Conservation (phyloP, 2,329 filamentous ascomycete species). For the Berkeleyomyces basicola region DNA sequence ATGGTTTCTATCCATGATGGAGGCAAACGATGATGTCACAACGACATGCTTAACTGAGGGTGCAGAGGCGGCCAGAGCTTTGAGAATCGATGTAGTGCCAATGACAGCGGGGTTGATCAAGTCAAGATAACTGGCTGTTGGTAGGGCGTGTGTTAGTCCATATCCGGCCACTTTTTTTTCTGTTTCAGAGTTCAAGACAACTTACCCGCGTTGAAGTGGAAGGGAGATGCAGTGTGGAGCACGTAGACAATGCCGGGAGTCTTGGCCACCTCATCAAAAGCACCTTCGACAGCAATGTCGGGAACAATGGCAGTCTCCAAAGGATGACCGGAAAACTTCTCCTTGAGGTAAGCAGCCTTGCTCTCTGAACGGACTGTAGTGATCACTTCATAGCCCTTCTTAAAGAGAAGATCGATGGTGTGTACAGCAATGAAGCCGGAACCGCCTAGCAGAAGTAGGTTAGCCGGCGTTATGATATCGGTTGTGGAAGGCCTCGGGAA, state of each 20-base stretch:
- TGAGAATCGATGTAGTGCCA: conserved; percentile 52
- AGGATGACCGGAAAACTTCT: conserved; percentile 29
- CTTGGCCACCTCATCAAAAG: conserved; percentile 48
- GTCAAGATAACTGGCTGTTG: conserved; percentile 30
- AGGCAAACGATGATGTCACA: conserved; percentile 39
- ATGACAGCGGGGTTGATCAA: conserved; percentile 41
- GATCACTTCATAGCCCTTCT: conserved; percentile 33
- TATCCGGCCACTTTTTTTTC: not conserved
- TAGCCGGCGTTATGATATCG: not conserved
- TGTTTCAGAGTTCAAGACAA: not conserved
- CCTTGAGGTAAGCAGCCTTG: conserved; percentile 35
- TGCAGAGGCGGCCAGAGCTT: conserved; percentile 44
- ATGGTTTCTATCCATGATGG: conserved; percentile 28
- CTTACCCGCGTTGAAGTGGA: conserved; percentile 35
- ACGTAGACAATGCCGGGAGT: conserved; percentile 30
- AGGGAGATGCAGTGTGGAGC: conserved; percentile 44
- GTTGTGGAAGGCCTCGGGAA: not conserved
- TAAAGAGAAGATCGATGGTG: conserved; percentile 36
- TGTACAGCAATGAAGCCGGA: conserved; percentile 40
- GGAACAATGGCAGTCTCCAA: conserved; percentile 47
- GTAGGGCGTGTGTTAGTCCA: not conserved
- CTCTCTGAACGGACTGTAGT: conserved; percentile 39
- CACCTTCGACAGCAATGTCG: conserved; percentile 56
- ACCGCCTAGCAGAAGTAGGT: conserved; percentile 22
- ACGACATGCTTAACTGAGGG: conserved; percentile 54